Percentiles rank a stretch among this genome's conserved stretches.
These are phyloP conservation scores for Nitzschia inconspicua DNA, from an alignment of 108 stramenopile genomes.

Conservation along the genomic window DNA sequence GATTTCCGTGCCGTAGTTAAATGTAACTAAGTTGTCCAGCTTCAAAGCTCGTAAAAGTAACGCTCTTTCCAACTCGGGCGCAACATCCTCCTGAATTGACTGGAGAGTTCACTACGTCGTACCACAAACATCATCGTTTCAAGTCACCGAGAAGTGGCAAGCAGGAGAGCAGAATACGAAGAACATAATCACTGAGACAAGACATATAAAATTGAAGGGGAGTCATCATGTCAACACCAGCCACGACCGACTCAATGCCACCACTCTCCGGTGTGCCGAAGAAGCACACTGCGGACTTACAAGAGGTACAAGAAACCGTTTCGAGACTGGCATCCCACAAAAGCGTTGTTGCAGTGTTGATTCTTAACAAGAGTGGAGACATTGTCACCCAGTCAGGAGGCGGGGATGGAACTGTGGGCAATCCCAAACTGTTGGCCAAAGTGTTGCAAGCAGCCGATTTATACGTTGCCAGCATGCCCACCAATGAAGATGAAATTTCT, in stretches of 20 bases:
- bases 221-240: background rate
- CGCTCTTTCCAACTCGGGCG: too few relatives aligned
- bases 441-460: slow-evolving; percentile 25
- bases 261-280: background rate
- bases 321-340: slow-evolving; percentile 36
- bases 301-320: slow-evolving; percentile 48
- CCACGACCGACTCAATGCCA: background rate
- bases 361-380: slow-evolving; percentile 34
- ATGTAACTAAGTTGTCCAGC: too few relatives aligned
- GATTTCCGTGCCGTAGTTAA: too few relatives aligned
- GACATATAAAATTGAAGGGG: too few relatives aligned
- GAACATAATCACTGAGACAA: too few relatives aligned
- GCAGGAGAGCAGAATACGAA: too few relatives aligned
- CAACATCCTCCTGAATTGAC: too few relatives aligned
- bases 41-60: too few relatives aligned
- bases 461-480: slow-evolving; percentile 26
- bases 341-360: slow-evolving; percentile 35
- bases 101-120: too few relatives aligned
- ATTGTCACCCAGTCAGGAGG: slow-evolving; percentile 29
- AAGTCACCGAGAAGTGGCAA: too few relatives aligned
- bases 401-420: slow-evolving; percentile 4
- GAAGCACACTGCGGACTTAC: slow-evolving; percentile 1
- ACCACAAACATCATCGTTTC: too few relatives aligned
- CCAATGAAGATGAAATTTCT: background rate
- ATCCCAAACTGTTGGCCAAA: slow-evolving; percentile 25